phyloP scores from a whole-genome alignment of 495 filamentous ascomycete genomes.

The Entonaema liquescens region DNA sequence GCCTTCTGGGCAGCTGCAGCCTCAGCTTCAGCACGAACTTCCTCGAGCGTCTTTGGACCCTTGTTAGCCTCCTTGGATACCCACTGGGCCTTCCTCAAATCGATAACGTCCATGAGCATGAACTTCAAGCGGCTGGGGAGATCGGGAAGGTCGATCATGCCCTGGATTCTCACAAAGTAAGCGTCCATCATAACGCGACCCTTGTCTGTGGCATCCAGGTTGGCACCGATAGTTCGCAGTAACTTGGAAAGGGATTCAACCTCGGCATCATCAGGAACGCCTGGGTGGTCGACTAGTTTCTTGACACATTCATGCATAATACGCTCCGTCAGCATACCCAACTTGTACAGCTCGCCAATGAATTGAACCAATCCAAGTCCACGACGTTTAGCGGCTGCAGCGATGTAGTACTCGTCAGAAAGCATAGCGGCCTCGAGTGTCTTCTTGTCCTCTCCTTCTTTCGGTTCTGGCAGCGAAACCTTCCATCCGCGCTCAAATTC shows the following conservation, averaged over 20 bases:
- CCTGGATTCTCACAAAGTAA: conserved; percentile 90
- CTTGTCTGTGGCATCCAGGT: conserved; percentile 82
- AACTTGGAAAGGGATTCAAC: conserved; percentile 94
- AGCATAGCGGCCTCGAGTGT: conserved; percentile 79
- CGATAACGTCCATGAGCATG: conserved; percentile 95
- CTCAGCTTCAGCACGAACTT: conserved; percentile 84
- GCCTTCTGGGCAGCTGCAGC: conserved; percentile 76
- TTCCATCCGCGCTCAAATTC: conserved; percentile 99
- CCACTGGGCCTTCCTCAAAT: conserved; percentile 81
- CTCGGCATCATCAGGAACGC: conserved; percentile 91
- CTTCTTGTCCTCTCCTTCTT: conserved; percentile 71
- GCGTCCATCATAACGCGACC: conserved; percentile 84
- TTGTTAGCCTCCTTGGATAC: conserved; percentile 85
- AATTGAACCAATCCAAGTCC: conserved; percentile 98
- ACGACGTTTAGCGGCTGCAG: conserved; percentile 94
- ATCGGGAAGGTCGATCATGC: conserved; percentile 76
- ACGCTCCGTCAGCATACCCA: conserved; percentile 96
- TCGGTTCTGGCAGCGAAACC: conserved; percentile 80
- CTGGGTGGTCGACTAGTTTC: conserved; percentile 95
- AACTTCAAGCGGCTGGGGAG: conserved; percentile 89
- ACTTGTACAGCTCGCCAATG: conserved; percentile 98
- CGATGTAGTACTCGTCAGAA: conserved; percentile 96
- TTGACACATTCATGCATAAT: conserved; percentile 99
- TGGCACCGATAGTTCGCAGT: conserved; percentile 86
- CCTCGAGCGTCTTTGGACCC: conserved; percentile 93